Base-by-base conservation (phyloP, 1,284 basidiomycete species). In the Cerrena zonata region DNA sequence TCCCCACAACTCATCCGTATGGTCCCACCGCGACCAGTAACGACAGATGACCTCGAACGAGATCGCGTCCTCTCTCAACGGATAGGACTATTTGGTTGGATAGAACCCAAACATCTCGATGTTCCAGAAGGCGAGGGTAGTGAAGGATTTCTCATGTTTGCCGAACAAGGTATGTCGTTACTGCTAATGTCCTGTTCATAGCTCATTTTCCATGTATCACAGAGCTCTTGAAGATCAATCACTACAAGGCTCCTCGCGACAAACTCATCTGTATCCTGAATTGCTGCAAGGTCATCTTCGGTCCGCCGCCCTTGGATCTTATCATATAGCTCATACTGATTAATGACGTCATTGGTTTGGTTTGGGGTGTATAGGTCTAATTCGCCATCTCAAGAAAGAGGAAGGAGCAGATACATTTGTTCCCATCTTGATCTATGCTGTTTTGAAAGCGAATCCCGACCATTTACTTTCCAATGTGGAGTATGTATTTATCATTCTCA, bases 261-360 rank as follows among this genome's bases (percentile, higher is more conserved):
- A 99, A 99, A 72, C 76, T 98, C 55, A 99, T 99, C 54, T 99
- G 96, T 70, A 89, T 99, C 44, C 74, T 99, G 45, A 99, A 99
- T 65, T 91, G 86, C 70, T 99, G 94, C 83, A 99, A 99, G 75
- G 94, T 99, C 69, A 98, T 99, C 63, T 99, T 97, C 66, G 95
- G 95, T 92, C 60, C 56, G 84, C 65, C 53, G 18, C 51, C 41
- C 53, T 30, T 54, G 38, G 40, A 53, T n/a, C 41, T 54, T 36
- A 34, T 7, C 39, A 44, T 21, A 34, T 48, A 52, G n/a, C 49
- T 49, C 50, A 51, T 41, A 50, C 53, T 54, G 37, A 37, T 5
- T n/a, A n/a, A n/a, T n/a, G n/a, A n/a, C n/a, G n/a, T n/a, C n/a
- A 49, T 50, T 53, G 50, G 39, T 45, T 46, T 24, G 50, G 41